Evolutionary conservation across 1,139 yeast species (phyloP), one percentile per base, ranked within the genome.

Genomic region (Yarrowia galli): DNA sequence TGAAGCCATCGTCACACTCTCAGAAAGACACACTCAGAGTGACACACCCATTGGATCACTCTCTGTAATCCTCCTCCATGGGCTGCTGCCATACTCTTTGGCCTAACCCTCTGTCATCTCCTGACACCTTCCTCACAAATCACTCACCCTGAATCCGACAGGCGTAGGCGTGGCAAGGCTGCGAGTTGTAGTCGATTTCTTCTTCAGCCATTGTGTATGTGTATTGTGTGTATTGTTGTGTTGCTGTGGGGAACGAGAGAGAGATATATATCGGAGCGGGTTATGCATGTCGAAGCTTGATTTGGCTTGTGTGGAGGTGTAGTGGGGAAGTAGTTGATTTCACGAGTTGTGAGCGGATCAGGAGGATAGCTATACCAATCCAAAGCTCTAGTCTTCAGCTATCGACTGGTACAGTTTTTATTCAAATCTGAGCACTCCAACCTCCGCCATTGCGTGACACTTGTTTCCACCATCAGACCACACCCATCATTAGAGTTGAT

Each of bases 81-180:
- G 9, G 32, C 32, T 28, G 32, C 32, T 28, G 32, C 32, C 32
- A 28, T 28, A 12, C 38, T 12, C 16, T 13, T n/a, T 35, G 16
- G 16, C 16, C 38, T 12, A 15, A 35, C 32, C 32, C 32, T 10
- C 6, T 7, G 32, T 10, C 9, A 10, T 8, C 32, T 28, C 9
- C 9, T 28, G 32, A 1, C 32, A 28, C 32, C 1, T 10, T 28
- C 36, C 15, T 35, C 36, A 12, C 3, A 10, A 35, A 35, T 3
- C 15, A 73, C 79, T 43, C 70, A 77, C 87, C 82, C 75, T 88
- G 92, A 23, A 87, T 87, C 13, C 85, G 85, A 76, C 91, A 87
- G 10, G 91, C 91, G 71, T 85, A 81, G 0, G 86, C 79, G 72
- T 87, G 87, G 76, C 91, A 87, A 1, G 88, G 66, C 46, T 71